Conservation (phyloP, 441 rosid genomes). For the Breynia disticha region DNA sequence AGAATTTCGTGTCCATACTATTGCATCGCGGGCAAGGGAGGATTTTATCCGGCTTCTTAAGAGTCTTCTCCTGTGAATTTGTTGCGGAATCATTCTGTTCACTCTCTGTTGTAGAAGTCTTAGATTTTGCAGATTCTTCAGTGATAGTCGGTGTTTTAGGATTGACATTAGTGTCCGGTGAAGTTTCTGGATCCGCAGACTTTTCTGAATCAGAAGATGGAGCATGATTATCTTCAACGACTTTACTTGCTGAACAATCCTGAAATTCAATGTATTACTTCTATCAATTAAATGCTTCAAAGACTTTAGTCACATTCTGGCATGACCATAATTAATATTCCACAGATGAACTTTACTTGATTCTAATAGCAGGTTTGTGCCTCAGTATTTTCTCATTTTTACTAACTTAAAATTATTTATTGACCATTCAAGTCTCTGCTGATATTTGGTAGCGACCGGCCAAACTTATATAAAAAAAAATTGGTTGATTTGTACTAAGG, state of each 20-base stretch:
- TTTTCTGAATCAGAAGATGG: neutral
- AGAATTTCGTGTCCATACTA: conserved; percentile 90
- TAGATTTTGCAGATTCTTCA: neutral
- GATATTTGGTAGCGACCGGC: no score
- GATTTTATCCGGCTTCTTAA: conserved; percentile 80
- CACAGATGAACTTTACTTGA: no score
- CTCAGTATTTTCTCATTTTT: no score
- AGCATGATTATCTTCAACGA: neutral
- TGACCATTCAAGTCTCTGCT: no score
- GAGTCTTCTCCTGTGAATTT: conserved; percentile 39
- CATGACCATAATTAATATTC: neutral
- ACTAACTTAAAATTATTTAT: no score
- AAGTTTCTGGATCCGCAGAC: neutral
- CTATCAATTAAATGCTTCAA: neutral
- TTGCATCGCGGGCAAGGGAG: conserved; percentile 86
- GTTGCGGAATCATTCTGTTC: conserved; percentile 26
- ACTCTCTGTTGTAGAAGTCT: conserved; percentile 15
- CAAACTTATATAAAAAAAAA: no score
- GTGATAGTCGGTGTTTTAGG: neutral
- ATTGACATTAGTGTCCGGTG: neutral
- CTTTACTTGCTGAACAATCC: neutral
- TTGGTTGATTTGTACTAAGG: conserved; percentile 1
- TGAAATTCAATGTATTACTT: conserved; percentile 1
- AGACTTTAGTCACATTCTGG: neutral
- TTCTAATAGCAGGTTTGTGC: no score